These are phyloP conservation scores for Pseudozyma thailandica DNA, from an alignment of 1,284 basidiomycete genomes.

Conservation along the genomic window DNA sequence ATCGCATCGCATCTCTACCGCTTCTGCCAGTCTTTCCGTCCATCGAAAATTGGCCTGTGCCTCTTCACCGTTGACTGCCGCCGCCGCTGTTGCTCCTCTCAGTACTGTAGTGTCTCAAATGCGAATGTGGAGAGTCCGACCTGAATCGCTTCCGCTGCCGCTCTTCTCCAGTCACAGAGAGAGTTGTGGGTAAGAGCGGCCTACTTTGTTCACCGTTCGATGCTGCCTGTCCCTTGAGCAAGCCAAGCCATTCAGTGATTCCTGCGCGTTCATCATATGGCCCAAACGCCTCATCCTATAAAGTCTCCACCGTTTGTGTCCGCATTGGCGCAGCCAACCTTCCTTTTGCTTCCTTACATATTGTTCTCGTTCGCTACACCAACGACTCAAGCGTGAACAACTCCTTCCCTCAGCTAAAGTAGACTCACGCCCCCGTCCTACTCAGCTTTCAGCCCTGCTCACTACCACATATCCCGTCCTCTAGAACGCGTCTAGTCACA, in stretches of 20 bases:
- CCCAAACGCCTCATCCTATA: slow-evolving; percentile 8
- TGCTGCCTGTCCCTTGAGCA: no score
- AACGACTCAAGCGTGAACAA: background rate
- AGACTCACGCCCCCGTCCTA: background rate
- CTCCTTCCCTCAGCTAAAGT: no score
- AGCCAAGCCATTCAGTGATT: no score
- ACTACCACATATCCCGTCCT: background rate
- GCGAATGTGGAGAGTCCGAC: background rate
- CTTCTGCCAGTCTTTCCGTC: no score
- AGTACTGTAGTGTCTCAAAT: slow-evolving; percentile 12
- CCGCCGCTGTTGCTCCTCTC: background rate
- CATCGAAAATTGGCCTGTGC: background rate
- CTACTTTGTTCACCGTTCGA: background rate
- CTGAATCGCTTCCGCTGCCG: slow-evolving; percentile 2
- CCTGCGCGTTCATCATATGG: no score
- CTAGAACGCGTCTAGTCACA: background rate
- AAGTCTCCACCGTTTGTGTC: slow-evolving; percentile 6
- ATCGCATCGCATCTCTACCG: slow-evolving; percentile 10
- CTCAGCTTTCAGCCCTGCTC: no score
- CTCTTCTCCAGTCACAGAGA: no score
- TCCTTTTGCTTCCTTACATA: background rate
- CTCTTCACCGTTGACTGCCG: background rate
- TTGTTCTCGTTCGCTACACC: slow-evolving; percentile 1
- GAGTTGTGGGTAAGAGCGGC: background rate
- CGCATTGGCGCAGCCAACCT: background rate